Conservation (phyloP, 495 filamentous ascomycete species). For the Thermothielavioides terrestris region DNA sequence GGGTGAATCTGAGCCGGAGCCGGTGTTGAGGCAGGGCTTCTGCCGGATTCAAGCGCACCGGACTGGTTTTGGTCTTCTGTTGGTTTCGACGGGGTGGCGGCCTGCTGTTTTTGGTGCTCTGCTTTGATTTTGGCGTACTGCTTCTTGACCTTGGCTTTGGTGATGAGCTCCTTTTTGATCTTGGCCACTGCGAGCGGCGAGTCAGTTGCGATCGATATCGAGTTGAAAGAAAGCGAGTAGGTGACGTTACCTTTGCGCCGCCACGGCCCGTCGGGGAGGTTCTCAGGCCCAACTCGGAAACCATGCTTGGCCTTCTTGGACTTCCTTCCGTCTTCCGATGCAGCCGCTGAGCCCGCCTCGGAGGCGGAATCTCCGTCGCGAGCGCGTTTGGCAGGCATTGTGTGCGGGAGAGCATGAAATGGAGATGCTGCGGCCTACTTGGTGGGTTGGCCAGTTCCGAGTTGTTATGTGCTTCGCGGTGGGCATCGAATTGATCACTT, state of each 20-base stretch:
- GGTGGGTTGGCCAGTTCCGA: neutral
- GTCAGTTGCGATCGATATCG: constrained; percentile 6
- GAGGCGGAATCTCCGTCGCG: constrained; percentile 38
- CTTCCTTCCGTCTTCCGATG: constrained; percentile 21
- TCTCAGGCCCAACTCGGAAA: constrained; percentile 75
- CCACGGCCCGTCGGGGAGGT: constrained; percentile 87
- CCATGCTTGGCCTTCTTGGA: constrained; percentile 42
- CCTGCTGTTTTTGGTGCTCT: constrained; percentile 24
- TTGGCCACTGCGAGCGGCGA: constrained; percentile 59
- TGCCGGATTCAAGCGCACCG: too few relatives aligned
- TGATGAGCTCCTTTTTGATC: constrained; percentile 83
- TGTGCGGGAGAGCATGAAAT: constrained; percentile 16
- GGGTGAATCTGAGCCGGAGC: constrained; percentile 74
- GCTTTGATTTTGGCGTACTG: constrained; percentile 80
- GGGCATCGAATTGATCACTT: neutral
- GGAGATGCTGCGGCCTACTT: neutral
- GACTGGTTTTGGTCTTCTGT: constrained; percentile 16
- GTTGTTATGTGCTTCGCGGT: neutral
- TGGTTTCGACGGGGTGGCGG: constrained; percentile 10
- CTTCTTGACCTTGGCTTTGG: constrained; percentile 91
- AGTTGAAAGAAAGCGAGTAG: neutral
- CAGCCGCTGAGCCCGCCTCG: neutral
- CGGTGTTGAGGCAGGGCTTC: too few relatives aligned
- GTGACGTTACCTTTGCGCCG: constrained; percentile 68
- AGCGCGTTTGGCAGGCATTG: constrained; percentile 58